phyloP scores from a whole-genome alignment of 2,329 filamentous ascomycete species.

The Pyrenochaeta sp. region DNA sequence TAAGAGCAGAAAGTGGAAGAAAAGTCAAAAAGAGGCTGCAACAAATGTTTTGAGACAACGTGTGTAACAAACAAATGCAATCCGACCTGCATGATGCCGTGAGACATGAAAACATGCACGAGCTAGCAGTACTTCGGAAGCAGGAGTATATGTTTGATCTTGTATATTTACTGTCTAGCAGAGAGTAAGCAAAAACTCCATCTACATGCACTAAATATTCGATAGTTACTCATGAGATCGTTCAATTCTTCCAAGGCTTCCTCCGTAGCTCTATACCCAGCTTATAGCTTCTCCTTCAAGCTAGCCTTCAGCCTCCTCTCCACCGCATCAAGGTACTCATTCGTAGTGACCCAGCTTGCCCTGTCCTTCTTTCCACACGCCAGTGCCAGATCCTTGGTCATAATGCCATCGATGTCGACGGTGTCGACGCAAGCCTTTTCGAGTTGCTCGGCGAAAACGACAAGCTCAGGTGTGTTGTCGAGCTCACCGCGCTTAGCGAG shows the following conservation, averaged over 20 bases:
- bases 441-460: slow-evolving; percentile 88
- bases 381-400: slow-evolving; percentile 99
- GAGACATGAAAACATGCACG: slow-evolving; percentile 31
- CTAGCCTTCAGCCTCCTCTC: slow-evolving; percentile 86
- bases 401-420: slow-evolving; percentile 91
- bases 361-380: slow-evolving; percentile 88
- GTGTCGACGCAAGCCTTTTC: slow-evolving; percentile 95
- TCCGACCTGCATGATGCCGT: slow-evolving; percentile 28
- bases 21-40: slow-evolving; percentile 8
- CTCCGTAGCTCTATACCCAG: background rate
- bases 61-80: slow-evolving; percentile 39
- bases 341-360: slow-evolving; percentile 88
- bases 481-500: slow-evolving; percentile 92
- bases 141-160: slow-evolving; percentile 14
- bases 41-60: slow-evolving; percentile 24
- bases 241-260: slow-evolving; percentile 1
- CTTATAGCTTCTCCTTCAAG: slow-evolving; percentile 78
- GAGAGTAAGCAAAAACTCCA: slow-evolving; percentile 23
- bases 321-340: slow-evolving; percentile 87
- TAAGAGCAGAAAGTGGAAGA: background rate
- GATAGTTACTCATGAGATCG: slow-evolving; percentile 22
- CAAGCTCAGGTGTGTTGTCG: slow-evolving; percentile 89
- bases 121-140: slow-evolving; percentile 3
- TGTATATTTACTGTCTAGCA: slow-evolving; percentile 7
- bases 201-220: slow-evolving; percentile 24